Evolutionary conservation across 768 basidiomycete genomes (phyloP), one percentile per base, ranked within the genome.

Genomic region (Termitomyces sp.): DNA sequence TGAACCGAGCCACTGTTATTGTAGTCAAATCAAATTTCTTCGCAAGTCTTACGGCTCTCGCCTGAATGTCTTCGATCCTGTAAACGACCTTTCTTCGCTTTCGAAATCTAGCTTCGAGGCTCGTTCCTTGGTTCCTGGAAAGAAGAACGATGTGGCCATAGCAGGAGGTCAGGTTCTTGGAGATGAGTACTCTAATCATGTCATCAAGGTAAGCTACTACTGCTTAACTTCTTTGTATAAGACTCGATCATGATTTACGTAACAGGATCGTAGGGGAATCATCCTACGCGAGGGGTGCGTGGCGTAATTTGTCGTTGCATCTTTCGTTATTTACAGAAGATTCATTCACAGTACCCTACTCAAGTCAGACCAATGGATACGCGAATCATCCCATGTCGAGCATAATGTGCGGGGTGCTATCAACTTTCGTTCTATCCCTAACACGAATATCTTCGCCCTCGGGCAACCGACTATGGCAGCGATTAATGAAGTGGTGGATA

Each of bases 121-220:
- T 40, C 78, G 81, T 22, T 77, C 84, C 1, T 70, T 87, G 49
- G 72, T 86, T 32, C 76, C 85, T 41, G 88, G 86, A n/a, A 83
- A 81, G 67, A 85, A 84, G 69, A 87, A 90, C 60, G 86, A 88
- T 64, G 81, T 86, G 11, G 86, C 82, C 35, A 89, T 87, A 57
- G 73, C 82, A 22, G 93, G 93, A 10, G 93, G 92, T 0, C 90
- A 88, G 67, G 83, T 97, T 45, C 75, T 95, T 1, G 96, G 94
- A 5, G 95, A 98, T 67, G 97, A 99, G 69, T 98, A 93, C 76
- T 93, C 92, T 3, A 90, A 92, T 43, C 92, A 95, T 68, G 93
- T 98, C 46, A 85, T 99, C 33, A 89, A 89, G 79, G 92, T 90
- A 57, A 26, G 47, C 30, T 28, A 16, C 18, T 46, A 14, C 35